Evolutionary conservation across 768 basidiomycete genomes (phyloP).

Genomic region (Grammothele lineata): DNA sequence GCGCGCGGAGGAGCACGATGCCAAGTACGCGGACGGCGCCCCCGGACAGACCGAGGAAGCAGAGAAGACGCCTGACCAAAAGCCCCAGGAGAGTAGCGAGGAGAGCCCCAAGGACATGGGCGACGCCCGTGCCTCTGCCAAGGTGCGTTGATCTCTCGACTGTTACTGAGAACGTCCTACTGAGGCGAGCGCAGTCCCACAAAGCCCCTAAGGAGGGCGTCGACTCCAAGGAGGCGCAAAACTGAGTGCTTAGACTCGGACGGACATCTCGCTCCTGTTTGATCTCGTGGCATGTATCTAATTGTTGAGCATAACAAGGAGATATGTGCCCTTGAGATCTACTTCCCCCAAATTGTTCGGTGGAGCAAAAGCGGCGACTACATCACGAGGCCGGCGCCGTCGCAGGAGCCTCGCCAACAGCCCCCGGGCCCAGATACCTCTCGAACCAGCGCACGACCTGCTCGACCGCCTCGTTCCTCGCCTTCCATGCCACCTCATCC

Average conservation of each 20-base stretch:
- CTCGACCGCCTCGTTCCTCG: slow-evolving; percentile 14
- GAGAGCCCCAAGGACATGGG: slow-evolving; percentile 14
- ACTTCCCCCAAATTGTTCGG: too few species aligned
- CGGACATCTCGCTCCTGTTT: too few species aligned
- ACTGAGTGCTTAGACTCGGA: too few species aligned
- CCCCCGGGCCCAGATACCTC: slow-evolving; percentile 4
- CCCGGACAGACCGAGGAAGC: slow-evolving; percentile 20
- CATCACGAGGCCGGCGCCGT: too few species aligned
- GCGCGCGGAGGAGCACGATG: slow-evolving; percentile 17
- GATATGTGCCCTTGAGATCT: too few species aligned
- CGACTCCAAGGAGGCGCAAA: too few species aligned
- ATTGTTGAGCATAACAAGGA: not conserved
- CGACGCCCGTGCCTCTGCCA: slow-evolving; percentile 15
- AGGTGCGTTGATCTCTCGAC: slow-evolving; percentile 8
- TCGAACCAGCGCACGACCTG: slow-evolving; percentile 16
- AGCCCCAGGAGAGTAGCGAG: slow-evolving; percentile 16
- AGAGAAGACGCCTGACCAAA: slow-evolving; percentile 20
- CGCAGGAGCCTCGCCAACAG: too few species aligned
- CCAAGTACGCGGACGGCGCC: slow-evolving; percentile 15
- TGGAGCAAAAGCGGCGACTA: too few species aligned
- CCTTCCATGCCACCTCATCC: slow-evolving; percentile 13
- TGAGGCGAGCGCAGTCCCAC: too few species aligned
- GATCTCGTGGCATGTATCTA: slow-evolving; percentile 13
- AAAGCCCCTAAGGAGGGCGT: too few species aligned
- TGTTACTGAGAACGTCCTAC: too few species aligned